A percentile compares a stretch with the other conserved stretches of the same genome.
Conservation (phyloP, 2,329 filamentous ascomycete genomes). For the Setomelanomma holmii region DNA sequence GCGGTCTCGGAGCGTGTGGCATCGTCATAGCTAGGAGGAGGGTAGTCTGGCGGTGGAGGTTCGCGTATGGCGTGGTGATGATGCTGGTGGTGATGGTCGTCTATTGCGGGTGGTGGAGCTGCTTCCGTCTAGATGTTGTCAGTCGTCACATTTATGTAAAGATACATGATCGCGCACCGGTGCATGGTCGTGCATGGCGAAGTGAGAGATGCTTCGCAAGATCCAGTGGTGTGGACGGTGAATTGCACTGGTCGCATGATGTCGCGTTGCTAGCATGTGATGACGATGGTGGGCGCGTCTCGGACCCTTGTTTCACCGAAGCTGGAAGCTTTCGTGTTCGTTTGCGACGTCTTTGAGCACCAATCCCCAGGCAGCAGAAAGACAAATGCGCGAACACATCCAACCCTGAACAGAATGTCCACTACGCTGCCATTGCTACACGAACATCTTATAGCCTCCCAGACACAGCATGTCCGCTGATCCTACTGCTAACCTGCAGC, state of each 20-base stretch:
- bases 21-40: slow-evolving; percentile 45
- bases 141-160: not conserved
- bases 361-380: slow-evolving; percentile 25
- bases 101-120: not conserved
- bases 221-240: not conserved
- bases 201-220: not conserved
- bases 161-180: slow-evolving; percentile 1
- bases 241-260: slow-evolving; percentile 10
- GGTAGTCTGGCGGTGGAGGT: slow-evolving; percentile 27
- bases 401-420: slow-evolving; percentile 38
- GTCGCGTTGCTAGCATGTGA: slow-evolving; percentile 23
- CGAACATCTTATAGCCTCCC: slow-evolving; percentile 22
- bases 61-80: slow-evolving; percentile 16
- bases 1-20: slow-evolving; percentile 30
- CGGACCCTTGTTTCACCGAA: slow-evolving; percentile 23
- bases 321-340: slow-evolving; percentile 23
- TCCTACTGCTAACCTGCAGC: slow-evolving; percentile 42
- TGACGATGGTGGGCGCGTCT: slow-evolving; percentile 14
- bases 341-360: not conserved
- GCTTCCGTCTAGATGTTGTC: slow-evolving; percentile 1
- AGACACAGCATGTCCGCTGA: slow-evolving; percentile 49
- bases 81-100: slow-evolving; percentile 11
- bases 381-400: slow-evolving; percentile 8
- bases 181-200: slow-evolving; percentile 19
- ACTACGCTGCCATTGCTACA: slow-evolving; percentile 18